Conservation (phyloP, 306 rosid species). For the Cucurbita argyrosperma region DNA sequence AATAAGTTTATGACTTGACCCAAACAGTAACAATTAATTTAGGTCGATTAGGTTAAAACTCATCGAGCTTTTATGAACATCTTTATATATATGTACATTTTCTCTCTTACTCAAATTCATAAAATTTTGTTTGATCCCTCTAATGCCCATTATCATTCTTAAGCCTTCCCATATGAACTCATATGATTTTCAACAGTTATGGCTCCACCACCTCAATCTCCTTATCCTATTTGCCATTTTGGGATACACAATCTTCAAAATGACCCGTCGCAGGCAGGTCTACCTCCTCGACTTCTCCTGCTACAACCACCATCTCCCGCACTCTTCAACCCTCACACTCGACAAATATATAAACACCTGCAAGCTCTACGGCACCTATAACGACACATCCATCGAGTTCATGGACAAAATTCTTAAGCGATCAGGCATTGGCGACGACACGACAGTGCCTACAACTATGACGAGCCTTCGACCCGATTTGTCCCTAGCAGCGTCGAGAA, state of each 20-base stretch:
- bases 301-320: neutral
- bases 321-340: no score
- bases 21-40: no score
- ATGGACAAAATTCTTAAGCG: constrained; percentile 35
- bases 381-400: constrained; percentile 19
- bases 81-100: no score
- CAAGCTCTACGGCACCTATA: constrained; percentile 12
- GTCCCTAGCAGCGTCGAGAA: constrained; percentile 23
- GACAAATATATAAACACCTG: no score
- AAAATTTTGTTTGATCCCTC: constrained; percentile 17
- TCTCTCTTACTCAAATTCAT: no score
- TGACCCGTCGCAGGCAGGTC: constrained; percentile 30
- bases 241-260: constrained; percentile 25
- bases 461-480: constrained; percentile 23
- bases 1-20: no score
- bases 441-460: constrained; percentile 26
- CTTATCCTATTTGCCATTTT: constrained; percentile 16
- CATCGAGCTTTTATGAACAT: no score
- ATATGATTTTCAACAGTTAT: constrained; percentile 19
- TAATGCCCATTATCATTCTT: constrained; percentile 13
- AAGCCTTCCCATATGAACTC: constrained; percentile 24
- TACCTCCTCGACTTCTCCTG: constrained; percentile 33
- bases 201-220: constrained; percentile 27
- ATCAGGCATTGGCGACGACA: constrained; percentile 36
- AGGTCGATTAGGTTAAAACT: no score